Evolutionary conservation across 2,329 filamentous ascomycete species (phyloP).

Genomic region (Fusarium sororula): DNA sequence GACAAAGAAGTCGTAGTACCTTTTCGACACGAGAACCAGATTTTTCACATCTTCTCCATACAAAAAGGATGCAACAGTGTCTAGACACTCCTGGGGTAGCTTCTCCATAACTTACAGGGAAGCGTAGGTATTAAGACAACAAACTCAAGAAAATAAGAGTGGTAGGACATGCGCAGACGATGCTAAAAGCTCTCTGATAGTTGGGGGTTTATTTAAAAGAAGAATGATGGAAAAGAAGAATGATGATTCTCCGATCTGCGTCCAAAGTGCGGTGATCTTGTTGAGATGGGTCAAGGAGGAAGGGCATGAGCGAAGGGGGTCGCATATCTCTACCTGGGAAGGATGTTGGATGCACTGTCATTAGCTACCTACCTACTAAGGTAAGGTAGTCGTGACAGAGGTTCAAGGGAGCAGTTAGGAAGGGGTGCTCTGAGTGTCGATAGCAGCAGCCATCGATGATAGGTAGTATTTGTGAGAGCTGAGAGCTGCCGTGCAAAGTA

Average conservation of each 20-base stretch:
- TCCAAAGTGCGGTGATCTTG: background rate
- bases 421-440: background rate
- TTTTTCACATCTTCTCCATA: background rate
- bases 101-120: background rate
- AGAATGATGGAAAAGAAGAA: background rate
- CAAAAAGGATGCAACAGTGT: background rate
- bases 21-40: background rate
- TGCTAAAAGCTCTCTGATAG: background rate
- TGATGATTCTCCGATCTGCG: background rate
- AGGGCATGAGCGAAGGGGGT: background rate
- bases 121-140: background rate
- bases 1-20: background rate
- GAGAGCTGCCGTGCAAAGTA: background rate
- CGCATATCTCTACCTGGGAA: background rate
- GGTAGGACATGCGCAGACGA: background rate
- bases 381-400: background rate
- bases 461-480: background rate
- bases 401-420: background rate
- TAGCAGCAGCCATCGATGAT: background rate
- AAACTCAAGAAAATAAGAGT: background rate
- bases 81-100: background rate
- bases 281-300: background rate
- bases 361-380: background rate
- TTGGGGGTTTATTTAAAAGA: background rate
- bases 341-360: background rate